These are phyloP conservation scores for Aureobasidium leucospermi DNA, from an alignment of 2,329 filamentous ascomycete genomes.

Conservation along the genomic window DNA sequence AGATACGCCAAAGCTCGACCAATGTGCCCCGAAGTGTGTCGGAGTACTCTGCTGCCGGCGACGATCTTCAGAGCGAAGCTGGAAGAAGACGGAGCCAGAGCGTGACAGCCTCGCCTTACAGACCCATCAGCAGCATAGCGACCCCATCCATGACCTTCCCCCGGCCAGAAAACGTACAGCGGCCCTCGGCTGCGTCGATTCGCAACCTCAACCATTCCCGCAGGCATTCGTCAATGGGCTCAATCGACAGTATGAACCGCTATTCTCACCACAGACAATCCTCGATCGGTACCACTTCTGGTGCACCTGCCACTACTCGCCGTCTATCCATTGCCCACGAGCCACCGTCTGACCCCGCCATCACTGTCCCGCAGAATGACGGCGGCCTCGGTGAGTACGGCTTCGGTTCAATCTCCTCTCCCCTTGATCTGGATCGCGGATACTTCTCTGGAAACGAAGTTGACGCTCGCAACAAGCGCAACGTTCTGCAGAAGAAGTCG, in stretches of 20 bases:
- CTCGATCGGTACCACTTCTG: constrained; percentile 31
- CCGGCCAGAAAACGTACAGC: constrained; percentile 24
- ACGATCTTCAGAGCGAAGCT: constrained; percentile 31
- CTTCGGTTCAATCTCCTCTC: constrained; percentile 25
- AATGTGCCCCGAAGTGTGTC: constrained; percentile 31
- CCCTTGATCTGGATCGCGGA: constrained; percentile 67
- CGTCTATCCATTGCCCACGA: constrained; percentile 8
- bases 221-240: constrained; percentile 81
- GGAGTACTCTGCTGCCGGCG: constrained; percentile 33
- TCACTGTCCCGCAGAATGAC: background rate
- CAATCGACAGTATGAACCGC: constrained; percentile 36
- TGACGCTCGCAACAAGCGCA: constrained; percentile 62
- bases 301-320: background rate
- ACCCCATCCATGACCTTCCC: constrained; percentile 20
- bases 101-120: constrained; percentile 1
- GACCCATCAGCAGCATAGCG: background rate
- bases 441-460: constrained; percentile 89
- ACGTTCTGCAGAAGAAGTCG: constrained; percentile 65
- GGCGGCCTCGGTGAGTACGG: constrained; percentile 20
- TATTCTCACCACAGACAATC: constrained; percentile 47
- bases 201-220: constrained; percentile 65
- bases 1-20: constrained; percentile 58
- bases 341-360: background rate
- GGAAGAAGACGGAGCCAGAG: constrained; percentile 38
- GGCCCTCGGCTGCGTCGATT: constrained; percentile 30